Evolutionary conservation across 2,329 filamentous ascomycete genomes (phyloP).

Genomic region (Akanthomyces dipterigenus): DNA sequence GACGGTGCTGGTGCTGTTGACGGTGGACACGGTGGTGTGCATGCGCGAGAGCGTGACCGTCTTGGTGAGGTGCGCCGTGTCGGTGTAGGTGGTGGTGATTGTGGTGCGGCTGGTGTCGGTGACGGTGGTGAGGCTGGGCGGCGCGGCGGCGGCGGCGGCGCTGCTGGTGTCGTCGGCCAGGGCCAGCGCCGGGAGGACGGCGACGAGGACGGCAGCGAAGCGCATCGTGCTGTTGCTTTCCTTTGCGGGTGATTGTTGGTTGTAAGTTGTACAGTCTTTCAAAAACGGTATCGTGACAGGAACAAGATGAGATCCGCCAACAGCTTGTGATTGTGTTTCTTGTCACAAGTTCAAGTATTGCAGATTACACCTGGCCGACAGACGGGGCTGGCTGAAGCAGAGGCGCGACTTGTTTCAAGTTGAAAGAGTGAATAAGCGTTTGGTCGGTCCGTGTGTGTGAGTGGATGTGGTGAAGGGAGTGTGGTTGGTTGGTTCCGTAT

Average conservation of each 20-base stretch:
- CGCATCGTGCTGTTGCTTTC: constrained; percentile 32
- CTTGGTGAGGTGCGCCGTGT: constrained; percentile 44
- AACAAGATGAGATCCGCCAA: not conserved
- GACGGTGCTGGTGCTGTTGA: constrained; percentile 28
- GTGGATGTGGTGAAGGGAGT: constrained; percentile 20
- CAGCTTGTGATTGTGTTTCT: constrained; percentile 14
- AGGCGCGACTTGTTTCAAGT: constrained; percentile 10
- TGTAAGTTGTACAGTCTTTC: constrained; percentile 12
- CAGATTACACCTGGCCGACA: not conserved
- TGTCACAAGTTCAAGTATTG: constrained; percentile 7
- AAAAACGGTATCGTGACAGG: not conserved
- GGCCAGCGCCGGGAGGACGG: constrained; percentile 48
- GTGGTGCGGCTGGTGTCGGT: constrained; percentile 23
- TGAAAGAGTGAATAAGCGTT: not conserved
- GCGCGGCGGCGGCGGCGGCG: constrained; percentile 15
- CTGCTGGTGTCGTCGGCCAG: constrained; percentile 36
- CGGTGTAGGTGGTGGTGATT: constrained; percentile 39
- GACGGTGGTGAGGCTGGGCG: constrained; percentile 21
- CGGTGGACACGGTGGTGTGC: constrained; percentile 30
- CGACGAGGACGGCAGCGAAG: constrained; percentile 36
- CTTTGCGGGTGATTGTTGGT: constrained; percentile 14
- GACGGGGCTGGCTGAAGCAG: not conserved
- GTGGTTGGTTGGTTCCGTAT: constrained; percentile 19
- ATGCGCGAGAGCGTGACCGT: constrained; percentile 45
- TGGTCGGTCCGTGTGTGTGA: not conserved